Percentiles rank a stretch among this genome's conserved stretches.
Conservation (phyloP, 2,329 filamentous ascomycete species). For the Cryphonectria parasitica region DNA sequence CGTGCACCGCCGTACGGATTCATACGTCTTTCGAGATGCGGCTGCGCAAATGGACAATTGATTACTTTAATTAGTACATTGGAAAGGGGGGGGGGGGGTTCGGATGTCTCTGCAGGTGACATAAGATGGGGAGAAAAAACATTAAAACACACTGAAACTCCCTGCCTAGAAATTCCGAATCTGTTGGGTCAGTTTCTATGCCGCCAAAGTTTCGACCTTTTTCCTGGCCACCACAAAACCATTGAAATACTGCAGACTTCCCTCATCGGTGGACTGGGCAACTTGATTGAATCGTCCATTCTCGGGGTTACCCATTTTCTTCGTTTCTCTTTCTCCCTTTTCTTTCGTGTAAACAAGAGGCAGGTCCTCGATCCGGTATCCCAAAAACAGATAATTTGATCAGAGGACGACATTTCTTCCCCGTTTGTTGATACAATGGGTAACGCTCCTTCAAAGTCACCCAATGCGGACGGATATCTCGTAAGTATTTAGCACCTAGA, state of each 20-base stretch:
- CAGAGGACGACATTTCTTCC: neutral
- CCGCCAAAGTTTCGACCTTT: neutral
- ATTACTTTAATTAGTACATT: no score
- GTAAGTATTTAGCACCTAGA: neutral
- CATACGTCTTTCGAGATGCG: neutral
- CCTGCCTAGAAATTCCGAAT: neutral
- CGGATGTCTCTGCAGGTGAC: neutral
- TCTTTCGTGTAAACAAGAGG: neutral
- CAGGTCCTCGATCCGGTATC: neutral
- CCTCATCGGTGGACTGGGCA: neutral
- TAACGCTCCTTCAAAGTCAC: conserved; percentile 8
- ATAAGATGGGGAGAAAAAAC: neutral
- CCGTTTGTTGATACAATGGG: neutral
- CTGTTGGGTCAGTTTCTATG: neutral
- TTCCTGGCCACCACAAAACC: neutral
- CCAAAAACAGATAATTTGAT: neutral
- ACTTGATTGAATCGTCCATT: neutral
- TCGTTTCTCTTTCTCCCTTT: neutral
- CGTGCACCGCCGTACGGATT: neutral
- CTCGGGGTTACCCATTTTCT: neutral
- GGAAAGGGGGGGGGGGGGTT: no score
- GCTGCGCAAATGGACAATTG: neutral
- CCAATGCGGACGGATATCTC: neutral
- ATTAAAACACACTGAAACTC: neutral
- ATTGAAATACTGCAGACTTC: neutral